Base-by-base conservation (phyloP, 2,329 filamentous ascomycete genomes). In the Leptographium galeiforme region DNA sequence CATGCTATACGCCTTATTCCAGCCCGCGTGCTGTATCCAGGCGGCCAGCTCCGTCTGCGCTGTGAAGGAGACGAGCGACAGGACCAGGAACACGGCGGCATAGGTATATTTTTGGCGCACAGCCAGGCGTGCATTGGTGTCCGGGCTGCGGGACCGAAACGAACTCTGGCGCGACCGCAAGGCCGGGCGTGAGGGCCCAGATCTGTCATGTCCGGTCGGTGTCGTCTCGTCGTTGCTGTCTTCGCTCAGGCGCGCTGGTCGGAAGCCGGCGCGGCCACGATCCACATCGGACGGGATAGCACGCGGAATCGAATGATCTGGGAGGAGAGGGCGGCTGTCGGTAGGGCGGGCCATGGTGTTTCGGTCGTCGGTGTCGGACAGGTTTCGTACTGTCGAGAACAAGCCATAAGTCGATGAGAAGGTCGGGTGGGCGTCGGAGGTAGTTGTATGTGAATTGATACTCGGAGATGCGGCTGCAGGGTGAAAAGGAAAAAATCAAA, bases 1-100 rank as follows among this genome's bases (percentile, higher is more conserved):
- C 93, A 98, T 98, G 74, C 89, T 95, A 72, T 96, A 98, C n/a
- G 93, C 88, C 73, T 98, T 98, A 71, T 94, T 81, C 93, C 93
- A 98, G 58, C 86, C 82, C 58, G 93, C 83, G 66, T 91, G 84
- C 71, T 97, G 91, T 57, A 98, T 93, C 70, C 96, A 90, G 11
- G 94, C 84, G 12, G 90, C 91, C 52, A 95, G 89, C 74, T 97
- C 91, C 4, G 93, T 97, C 77, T 98, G 93, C 7, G 95, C 74
- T 48, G 89, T 88, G 66, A 98, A 98, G 64, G 87, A 85, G 55
- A 95, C 72, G 63, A 98, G 74, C 64, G 87, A 93, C 60, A 96
- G 65, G 34, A 85, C 70, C 56, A 98, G 76, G 68, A 96, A 96
- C 60, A 89, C 79, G 51, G 79, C 84, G 2, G 93, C 91, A 65